Evolutionary conservation across 2,329 filamentous ascomycete species (phyloP).

Genomic region (Fusarium phyllophilum): DNA sequence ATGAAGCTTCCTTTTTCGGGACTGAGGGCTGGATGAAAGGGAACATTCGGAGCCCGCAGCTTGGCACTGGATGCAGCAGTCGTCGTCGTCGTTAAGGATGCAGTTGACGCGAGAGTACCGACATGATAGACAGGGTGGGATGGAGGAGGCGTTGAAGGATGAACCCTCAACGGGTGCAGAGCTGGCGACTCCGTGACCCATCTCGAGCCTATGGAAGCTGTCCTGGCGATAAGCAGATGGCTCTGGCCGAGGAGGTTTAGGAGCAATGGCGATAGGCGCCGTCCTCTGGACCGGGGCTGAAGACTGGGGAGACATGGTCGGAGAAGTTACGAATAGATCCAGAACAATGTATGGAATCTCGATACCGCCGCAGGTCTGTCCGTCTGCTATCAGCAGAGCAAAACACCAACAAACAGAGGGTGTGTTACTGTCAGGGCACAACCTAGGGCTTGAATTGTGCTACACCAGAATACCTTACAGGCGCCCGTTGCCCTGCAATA

Average conservation of each 20-base stretch:
- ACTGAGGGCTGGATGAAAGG: constrained; percentile 78
- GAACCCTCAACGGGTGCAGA: constrained; percentile 59
- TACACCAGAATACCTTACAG: constrained; percentile 33
- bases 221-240: constrained; percentile 58
- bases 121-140: constrained; percentile 77
- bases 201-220: constrained; percentile 59
- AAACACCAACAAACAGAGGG: constrained; percentile 13
- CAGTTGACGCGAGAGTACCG: constrained; percentile 79
- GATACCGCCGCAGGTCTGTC: constrained; percentile 6
- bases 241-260: constrained; percentile 62
- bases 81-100: constrained; percentile 78
- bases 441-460: constrained; percentile 13
- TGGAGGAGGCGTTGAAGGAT: constrained; percentile 54
- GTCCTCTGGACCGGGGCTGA: constrained; percentile 63
- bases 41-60: constrained; percentile 83
- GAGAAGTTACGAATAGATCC: constrained; percentile 18
- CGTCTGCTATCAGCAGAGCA: constrained; percentile 13
- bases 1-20: constrained; percentile 82
- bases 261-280: constrained; percentile 73
- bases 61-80: constrained; percentile 80
- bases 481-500: constrained; percentile 42
- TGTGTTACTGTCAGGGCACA: constrained; percentile 33
- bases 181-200: constrained; percentile 60
- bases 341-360: constrained; percentile 24
- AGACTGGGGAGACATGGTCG: constrained; percentile 63